phyloP scores from a whole-genome alignment of 1,284 basidiomycete species.

The Cryptococcus floricola region DNA sequence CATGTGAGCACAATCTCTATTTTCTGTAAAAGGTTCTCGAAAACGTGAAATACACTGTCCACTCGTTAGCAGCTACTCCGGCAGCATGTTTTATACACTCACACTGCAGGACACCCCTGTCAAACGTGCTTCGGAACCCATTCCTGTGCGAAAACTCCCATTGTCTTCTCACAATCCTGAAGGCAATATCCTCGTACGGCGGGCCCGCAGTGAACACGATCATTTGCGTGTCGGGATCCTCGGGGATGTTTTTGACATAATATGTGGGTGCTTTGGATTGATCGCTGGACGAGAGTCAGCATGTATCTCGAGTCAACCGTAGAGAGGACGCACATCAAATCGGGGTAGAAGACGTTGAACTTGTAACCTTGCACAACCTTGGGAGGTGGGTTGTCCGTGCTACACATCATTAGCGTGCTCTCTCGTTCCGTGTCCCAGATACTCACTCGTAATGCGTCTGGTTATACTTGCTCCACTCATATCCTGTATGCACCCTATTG shows the following conservation, averaged over 20 bases:
- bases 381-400: slow-evolving; percentile 84
- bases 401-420: slow-evolving; percentile 7
- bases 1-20: slow-evolving; percentile 9
- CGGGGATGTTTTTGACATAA: slow-evolving; percentile 83
- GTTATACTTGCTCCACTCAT: slow-evolving; percentile 99
- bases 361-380: slow-evolving; percentile 99
- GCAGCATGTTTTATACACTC: slow-evolving; percentile 8
- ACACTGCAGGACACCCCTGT: slow-evolving; percentile 55
- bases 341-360: slow-evolving; percentile 56
- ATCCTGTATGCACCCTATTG: slow-evolving; percentile 99
- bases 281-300: slow-evolving; percentile 55
- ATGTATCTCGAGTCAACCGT: not conserved
- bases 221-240: slow-evolving; percentile 90
- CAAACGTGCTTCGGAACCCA: slow-evolving; percentile 57
- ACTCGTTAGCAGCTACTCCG: not conserved
- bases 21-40: slow-evolving; percentile 43
- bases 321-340: slow-evolving; percentile 39
- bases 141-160: slow-evolving; percentile 90
- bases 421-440: not conserved
- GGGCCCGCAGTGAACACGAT: slow-evolving; percentile 94
- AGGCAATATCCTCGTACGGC: slow-evolving; percentile 98
- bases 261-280: slow-evolving; percentile 94
- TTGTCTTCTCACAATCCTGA: slow-evolving; percentile 93
- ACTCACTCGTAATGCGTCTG: slow-evolving; percentile 96
- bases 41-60: slow-evolving; percentile 48